These are phyloP conservation scores for Aspergillus hortae DNA, from an alignment of 2,329 filamentous ascomycete species.

Conservation along the genomic window DNA sequence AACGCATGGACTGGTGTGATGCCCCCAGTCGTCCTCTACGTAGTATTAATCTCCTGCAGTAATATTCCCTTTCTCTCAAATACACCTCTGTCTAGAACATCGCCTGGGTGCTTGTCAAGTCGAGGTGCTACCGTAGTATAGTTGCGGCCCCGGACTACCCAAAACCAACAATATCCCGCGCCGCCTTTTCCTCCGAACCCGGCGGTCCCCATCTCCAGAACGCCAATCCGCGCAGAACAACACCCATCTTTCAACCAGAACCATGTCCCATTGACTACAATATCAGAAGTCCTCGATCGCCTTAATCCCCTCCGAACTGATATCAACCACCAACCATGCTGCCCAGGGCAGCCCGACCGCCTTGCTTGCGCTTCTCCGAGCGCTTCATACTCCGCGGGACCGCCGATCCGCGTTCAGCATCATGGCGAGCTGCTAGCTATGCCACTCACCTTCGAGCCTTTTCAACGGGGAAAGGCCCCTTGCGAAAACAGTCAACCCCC, in stretches of 20 bases:
- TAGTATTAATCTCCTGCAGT: neutral
- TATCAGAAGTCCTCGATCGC: neutral
- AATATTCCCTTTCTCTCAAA: neutral
- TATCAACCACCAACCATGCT: conserved; percentile 28
- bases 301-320: conserved; percentile 6
- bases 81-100: no score
- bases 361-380: conserved; percentile 29
- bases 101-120: no score
- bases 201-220: conserved; percentile 26
- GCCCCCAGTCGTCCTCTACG: neutral
- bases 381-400: conserved; percentile 23
- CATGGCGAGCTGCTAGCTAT: conserved; percentile 20
- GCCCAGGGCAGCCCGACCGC: conserved; percentile 34
- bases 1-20: conserved; percentile 3
- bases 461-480: conserved; percentile 19
- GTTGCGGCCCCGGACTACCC: no score
- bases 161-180: conserved; percentile 2
- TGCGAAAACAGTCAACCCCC: conserved; percentile 21
- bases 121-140: no score
- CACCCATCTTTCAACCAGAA: conserved; percentile 9
- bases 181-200: conserved; percentile 32
- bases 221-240: conserved; percentile 15
- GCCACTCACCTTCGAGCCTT: conserved; percentile 28
- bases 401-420: conserved; percentile 19
- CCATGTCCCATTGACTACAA: conserved; percentile 23